Conservation (phyloP, 2,329 filamentous ascomycete species). For the Aureobasidium subglaciale region DNA sequence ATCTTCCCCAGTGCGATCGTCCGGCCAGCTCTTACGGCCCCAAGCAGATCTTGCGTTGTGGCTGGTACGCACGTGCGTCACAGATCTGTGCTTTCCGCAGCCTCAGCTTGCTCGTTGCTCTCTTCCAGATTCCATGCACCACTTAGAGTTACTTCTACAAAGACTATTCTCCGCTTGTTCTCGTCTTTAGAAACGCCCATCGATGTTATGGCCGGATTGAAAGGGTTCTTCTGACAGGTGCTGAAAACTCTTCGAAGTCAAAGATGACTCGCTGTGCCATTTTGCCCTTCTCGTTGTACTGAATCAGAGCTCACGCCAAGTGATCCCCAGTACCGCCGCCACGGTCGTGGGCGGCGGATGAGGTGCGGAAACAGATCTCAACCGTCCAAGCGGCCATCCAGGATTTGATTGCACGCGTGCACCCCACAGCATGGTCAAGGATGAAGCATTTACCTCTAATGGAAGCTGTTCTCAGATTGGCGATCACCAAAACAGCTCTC, state of each 20-base stretch:
- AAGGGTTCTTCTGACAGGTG: neutral
- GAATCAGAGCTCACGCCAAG: neutral
- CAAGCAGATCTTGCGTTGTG: neutral
- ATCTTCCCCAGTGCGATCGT: neutral
- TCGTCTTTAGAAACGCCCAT: neutral
- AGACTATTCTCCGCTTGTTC: neutral
- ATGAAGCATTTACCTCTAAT: neutral
- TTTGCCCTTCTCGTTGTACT: neutral
- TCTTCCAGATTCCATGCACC: neutral
- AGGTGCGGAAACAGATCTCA: neutral
- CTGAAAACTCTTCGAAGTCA: neutral
- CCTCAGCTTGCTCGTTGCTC: neutral
- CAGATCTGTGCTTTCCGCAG: neutral
- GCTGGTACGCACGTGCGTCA: neutral
- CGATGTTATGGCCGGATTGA: neutral
- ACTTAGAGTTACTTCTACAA: neutral
- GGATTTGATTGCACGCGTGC: neutral
- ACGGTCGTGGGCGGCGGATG: neutral
- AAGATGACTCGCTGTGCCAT: neutral
- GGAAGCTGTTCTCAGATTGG: neutral
- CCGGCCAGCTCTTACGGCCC: too few species aligned
- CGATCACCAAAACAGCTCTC: neutral
- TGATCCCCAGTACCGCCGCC: neutral
- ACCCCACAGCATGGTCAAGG: neutral
- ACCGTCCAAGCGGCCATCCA: neutral